Evolutionary conservation across 805 yeast species (phyloP).

Genomic region (Soucietia sequanensis): DNA sequence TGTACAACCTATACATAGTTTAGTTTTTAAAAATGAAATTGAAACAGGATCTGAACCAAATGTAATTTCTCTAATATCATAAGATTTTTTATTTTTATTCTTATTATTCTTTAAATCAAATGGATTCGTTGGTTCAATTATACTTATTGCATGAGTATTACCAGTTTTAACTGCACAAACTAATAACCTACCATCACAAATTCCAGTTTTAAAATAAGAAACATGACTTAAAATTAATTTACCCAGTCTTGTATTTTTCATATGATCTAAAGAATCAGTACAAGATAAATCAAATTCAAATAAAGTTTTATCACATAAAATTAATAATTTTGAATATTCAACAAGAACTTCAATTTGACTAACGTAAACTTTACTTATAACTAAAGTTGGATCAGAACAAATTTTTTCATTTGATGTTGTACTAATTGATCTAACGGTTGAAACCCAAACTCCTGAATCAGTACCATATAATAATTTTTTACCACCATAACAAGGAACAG

Average conservation of each 20-base stretch:
- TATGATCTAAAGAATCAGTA: slow-evolving; percentile 47
- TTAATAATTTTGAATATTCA: slow-evolving; percentile 80
- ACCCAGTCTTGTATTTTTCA: slow-evolving; percentile 58
- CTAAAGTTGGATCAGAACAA: slow-evolving; percentile 71
- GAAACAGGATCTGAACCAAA: slow-evolving; percentile 90
- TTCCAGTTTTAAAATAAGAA: slow-evolving; percentile 87
- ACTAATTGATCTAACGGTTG: slow-evolving; percentile 61
- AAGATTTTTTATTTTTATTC: slow-evolving; percentile 57
- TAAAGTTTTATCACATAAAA: slow-evolving; percentile 77
- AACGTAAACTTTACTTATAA: slow-evolving; percentile 72
- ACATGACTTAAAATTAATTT: slow-evolving; percentile 86
- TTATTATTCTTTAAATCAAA: slow-evolving; percentile 51
- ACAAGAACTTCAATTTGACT: slow-evolving; percentile 90
- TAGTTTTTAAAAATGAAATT: slow-evolving; percentile 83
- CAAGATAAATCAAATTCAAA: slow-evolving; percentile 68
- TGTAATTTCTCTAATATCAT: slow-evolving; percentile 69
- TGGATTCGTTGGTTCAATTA: slow-evolving; percentile 88
- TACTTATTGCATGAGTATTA: slow-evolving; percentile 76
- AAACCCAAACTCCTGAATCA: slow-evolving; percentile 83
- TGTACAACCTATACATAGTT: slow-evolving; percentile 91
- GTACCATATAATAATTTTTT: slow-evolving; percentile 88
- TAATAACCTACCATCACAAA: slow-evolving; percentile 83
- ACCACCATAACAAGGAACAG: slow-evolving; percentile 93
- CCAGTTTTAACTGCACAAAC: slow-evolving; percentile 87
- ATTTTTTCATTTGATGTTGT: slow-evolving; percentile 48